Conservation (phyloP, 371 early-diverging fungal species). For the Parasitella parasitica region DNA sequence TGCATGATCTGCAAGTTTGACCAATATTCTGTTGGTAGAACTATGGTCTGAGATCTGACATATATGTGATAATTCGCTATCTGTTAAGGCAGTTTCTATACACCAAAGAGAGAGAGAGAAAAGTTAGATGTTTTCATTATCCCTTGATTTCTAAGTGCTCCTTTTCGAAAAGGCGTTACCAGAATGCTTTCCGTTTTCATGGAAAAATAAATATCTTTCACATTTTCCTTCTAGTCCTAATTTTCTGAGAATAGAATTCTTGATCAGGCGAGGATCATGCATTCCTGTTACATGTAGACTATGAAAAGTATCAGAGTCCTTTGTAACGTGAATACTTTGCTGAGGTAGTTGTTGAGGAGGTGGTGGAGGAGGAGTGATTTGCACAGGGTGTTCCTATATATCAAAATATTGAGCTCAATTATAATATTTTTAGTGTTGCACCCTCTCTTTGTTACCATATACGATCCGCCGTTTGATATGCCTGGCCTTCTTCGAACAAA, state of each 20-base stretch:
- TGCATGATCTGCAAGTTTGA: slow-evolving; percentile 29
- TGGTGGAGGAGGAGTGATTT: slow-evolving; percentile 3
- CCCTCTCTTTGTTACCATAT: background rate
- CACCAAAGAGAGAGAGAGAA: background rate
- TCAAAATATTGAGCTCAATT: background rate
- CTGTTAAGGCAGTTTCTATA: slow-evolving; percentile 35
- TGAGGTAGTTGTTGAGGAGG: slow-evolving; percentile 12
- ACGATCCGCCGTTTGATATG: background rate
- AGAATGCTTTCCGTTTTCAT: slow-evolving; percentile 45
- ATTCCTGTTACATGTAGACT: slow-evolving; percentile 48
- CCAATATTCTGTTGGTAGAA: slow-evolving; percentile 39
- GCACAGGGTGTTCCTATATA: slow-evolving; percentile 9
- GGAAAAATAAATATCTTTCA: slow-evolving; percentile 38
- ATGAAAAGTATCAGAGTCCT: slow-evolving; percentile 41
- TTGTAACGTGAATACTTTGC: slow-evolving; percentile 26
- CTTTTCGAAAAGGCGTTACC: slow-evolving; percentile 19
- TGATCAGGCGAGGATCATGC: slow-evolving; percentile 35
- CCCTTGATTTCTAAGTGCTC: background rate
- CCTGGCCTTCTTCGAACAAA: slow-evolving; percentile 16
- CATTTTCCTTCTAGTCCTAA: slow-evolving; percentile 32
- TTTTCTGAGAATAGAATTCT: slow-evolving; percentile 40
- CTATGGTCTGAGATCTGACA: slow-evolving; percentile 46
- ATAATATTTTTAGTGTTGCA: background rate
- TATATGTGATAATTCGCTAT: slow-evolving; percentile 38
- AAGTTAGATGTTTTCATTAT: background rate